Base-by-base conservation (phyloP, 148 eudicot genomes). In the Vaccinium corymbosum region DNA sequence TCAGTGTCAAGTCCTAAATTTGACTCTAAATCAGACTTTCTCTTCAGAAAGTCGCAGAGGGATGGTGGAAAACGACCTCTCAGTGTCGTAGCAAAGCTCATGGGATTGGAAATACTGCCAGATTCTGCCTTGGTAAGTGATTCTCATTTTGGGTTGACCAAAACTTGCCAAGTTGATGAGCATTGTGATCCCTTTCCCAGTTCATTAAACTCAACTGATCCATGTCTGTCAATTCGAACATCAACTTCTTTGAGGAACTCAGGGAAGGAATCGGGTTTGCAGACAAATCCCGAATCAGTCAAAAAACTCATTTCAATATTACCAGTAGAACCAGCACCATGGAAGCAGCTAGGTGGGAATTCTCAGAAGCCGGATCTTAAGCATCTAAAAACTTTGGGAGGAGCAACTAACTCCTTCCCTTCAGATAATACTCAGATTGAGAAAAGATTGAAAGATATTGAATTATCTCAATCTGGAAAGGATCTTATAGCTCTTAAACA, bases 401-500 rank as follows among this genome's bases (percentile, higher is more conserved):
- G 75, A 85, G 83, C 87, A 19, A 86, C 81, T 42, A 85, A 85
- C 86, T 81, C 91, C 12, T 90, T 88, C 25, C 90, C 95, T 42
- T 92, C 95, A 75, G 94, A 91, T 82, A 92, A 91, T 85, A 88
- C 95, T 80, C 98, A 94, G 85, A 90, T 92, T 27, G 98, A 95
- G 89, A 94, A 92, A 85, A 92, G 94, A 81, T 90, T 94, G 91
- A 93, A 93, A 76, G 94, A 95, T 89, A 90, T 94, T 4, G 91
- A 93, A 81, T 94, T 95, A 81, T 89, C 89, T 75, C 94, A 93
- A 87, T 93, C 98, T 38, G 98, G 98, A 42, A 95, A 94, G 89
- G 98, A 95, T 86, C 96, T 94, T 61, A 87, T 98, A 89, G 98
- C 98, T 79, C 90, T 95, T 73, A 93, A 95, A 87, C 98, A 94